phyloP scores from a whole-genome alignment of 371 early-diverging fungal species.

The Coemansia linderi region DNA sequence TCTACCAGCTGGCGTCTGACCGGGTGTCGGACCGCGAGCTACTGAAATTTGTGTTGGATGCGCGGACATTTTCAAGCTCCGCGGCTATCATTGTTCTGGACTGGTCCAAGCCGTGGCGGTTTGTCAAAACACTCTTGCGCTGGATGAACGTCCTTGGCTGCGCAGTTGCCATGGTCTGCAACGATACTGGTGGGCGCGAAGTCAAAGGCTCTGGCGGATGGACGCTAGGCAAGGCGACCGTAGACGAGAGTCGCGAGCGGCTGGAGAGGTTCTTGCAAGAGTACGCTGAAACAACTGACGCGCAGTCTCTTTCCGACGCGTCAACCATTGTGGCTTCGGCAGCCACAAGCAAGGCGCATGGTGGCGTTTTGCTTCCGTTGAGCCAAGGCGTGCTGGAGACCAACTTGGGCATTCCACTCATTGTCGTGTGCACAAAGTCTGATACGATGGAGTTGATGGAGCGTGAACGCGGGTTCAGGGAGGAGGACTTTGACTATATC shows the following conservation, averaged over 20 bases:
- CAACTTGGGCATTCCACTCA: conserved; percentile 87
- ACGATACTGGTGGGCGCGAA: conserved; percentile 59
- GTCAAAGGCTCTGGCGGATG: conserved; percentile 49
- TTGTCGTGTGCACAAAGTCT: conserved; percentile 89
- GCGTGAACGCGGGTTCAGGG: conserved; percentile 81
- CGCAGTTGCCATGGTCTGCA: conserved; percentile 64
- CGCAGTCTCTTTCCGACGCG: conserved; percentile 28
- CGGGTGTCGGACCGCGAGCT: conserved; percentile 72
- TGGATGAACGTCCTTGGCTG: conserved; percentile 78
- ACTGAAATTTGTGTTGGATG: conserved; percentile 73
- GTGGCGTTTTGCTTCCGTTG: conserved; percentile 72
- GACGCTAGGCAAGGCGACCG: conserved; percentile 67
- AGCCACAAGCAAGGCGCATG: conserved; percentile 30
- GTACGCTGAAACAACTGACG: conserved; percentile 59
- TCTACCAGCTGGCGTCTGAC: conserved; percentile 82
- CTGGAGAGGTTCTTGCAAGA: conserved; percentile 66
- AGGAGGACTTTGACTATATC: conserved; percentile 93
- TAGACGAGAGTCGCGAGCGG: conserved; percentile 75
- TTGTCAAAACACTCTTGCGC: conserved; percentile 76
- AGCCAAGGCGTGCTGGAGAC: conserved; percentile 78
- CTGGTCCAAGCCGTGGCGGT: conserved; percentile 91
- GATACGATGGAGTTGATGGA: conserved; percentile 78
- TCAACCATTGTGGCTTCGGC: conserved; percentile 33
- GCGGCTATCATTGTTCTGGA: conserved; percentile 81
- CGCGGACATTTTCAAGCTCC: conserved; percentile 66